Evolutionary conservation across 2,329 filamentous ascomycete genomes (phyloP).

Genomic region (Aschersonia sp.): DNA sequence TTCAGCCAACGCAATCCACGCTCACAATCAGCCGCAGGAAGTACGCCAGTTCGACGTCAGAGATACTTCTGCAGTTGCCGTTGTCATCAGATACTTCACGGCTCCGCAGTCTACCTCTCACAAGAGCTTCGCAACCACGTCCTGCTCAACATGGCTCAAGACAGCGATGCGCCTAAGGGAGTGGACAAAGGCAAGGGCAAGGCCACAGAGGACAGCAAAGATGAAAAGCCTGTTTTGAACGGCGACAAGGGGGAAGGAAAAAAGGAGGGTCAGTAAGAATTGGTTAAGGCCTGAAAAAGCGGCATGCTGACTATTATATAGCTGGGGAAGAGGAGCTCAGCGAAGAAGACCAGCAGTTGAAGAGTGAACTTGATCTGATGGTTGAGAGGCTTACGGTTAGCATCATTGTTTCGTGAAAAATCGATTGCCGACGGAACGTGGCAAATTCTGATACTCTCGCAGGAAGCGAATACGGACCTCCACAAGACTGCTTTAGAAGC

Average conservation of each 20-base stretch:
- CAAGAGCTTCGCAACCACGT: slow-evolving; percentile 10
- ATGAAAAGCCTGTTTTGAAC: slow-evolving; percentile 55
- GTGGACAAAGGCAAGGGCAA: slow-evolving; percentile 96
- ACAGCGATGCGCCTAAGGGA: slow-evolving; percentile 72
- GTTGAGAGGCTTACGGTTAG: slow-evolving; percentile 82
- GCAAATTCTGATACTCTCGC: slow-evolving; percentile 3
- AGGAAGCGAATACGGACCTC: slow-evolving; percentile 77
- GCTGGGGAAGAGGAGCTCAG: slow-evolving; percentile 68
- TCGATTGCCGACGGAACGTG: too few species aligned
- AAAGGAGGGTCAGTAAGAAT: slow-evolving; percentile 26
- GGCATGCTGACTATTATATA: slow-evolving; percentile 11
- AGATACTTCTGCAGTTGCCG: too few species aligned
- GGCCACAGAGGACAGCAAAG: slow-evolving; percentile 56
- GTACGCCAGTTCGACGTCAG: too few species aligned
- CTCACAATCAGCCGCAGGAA: not conserved
- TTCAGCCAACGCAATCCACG: not conserved
- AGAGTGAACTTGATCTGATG: slow-evolving; percentile 95
- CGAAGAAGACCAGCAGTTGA: slow-evolving; percentile 96
- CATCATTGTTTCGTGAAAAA: not conserved
- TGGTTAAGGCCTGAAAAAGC: not conserved
- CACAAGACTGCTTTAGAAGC: slow-evolving; percentile 89
- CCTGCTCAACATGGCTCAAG: slow-evolving; percentile 66
- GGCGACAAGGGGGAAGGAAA: slow-evolving; percentile 67
- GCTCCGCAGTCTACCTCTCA: not conserved
- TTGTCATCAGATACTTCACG: too few species aligned